These are phyloP conservation scores for Mycena alexandri DNA, from an alignment of 768 basidiomycete species.

Conservation along the genomic window DNA sequence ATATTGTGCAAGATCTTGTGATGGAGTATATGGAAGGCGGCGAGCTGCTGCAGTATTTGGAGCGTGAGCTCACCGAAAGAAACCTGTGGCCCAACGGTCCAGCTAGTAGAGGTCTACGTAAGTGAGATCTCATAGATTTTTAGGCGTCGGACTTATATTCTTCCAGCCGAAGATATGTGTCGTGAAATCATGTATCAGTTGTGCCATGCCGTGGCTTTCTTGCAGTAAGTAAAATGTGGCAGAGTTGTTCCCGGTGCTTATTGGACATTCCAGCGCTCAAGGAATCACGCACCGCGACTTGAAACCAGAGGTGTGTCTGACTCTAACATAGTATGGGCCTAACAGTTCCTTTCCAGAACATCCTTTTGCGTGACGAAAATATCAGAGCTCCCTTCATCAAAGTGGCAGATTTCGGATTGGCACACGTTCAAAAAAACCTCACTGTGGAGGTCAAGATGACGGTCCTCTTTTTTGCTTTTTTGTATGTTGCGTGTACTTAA, in stretches of 20 bases:
- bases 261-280: not conserved
- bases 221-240: slow-evolving; percentile 9
- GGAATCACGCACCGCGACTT: slow-evolving; percentile 36
- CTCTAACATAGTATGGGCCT: not conserved
- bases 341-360: slow-evolving; percentile 21
- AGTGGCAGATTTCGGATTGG: slow-evolving; percentile 36
- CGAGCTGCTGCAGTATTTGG: not conserved
- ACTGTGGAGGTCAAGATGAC: slow-evolving; percentile 7
- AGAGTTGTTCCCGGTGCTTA: too few relatives aligned
- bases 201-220: slow-evolving; percentile 31
- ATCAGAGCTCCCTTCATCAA: slow-evolving; percentile 26
- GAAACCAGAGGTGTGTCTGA: slow-evolving; percentile 32
- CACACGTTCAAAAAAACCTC: slow-evolving; percentile 9
- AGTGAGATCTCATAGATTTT: not conserved
- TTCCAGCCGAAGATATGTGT: slow-evolving; percentile 26
- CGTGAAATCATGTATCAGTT: slow-evolving; percentile 37
- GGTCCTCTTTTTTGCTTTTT: not conserved
- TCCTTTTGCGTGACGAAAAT: slow-evolving; percentile 18
- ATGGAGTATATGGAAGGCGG: slow-evolving; percentile 20
- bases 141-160: not conserved
- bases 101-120: slow-evolving; percentile 20
- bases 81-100: slow-evolving; percentile 11
- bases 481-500: not conserved
- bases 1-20: slow-evolving; percentile 15
- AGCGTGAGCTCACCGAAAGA: not conserved